phyloP scores from a whole-genome alignment of 1,284 basidiomycete species.

The Marasmius oreades region DNA sequence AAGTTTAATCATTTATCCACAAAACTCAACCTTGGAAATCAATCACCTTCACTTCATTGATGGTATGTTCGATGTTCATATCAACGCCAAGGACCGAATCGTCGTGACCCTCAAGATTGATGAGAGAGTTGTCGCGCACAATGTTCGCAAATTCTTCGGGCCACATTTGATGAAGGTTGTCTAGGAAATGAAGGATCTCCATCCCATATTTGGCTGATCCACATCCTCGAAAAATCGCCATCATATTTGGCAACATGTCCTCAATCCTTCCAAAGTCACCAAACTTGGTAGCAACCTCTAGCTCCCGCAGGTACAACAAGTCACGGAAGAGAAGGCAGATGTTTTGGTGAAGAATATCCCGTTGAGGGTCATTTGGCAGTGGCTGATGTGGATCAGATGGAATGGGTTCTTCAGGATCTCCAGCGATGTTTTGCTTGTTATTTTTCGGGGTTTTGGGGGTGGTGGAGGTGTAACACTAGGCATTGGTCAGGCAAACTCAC shows the following conservation, averaged over 20 bases:
- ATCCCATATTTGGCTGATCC: slow-evolving; percentile 28
- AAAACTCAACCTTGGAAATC: too few relatives aligned
- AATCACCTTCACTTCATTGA: slow-evolving; percentile 18
- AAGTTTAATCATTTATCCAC: too few relatives aligned
- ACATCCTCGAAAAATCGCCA: slow-evolving; percentile 24
- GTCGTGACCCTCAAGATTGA: slow-evolving; percentile 23
- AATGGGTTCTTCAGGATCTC: neutral
- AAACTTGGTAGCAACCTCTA: slow-evolving; percentile 19
- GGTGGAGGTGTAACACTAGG: slow-evolving; percentile 3
- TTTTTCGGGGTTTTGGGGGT: slow-evolving; percentile 3
- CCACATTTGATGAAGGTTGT: slow-evolving; percentile 28
- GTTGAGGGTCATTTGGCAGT: neutral
- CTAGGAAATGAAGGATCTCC: slow-evolving; percentile 26
- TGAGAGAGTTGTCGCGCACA: slow-evolving; percentile 22
- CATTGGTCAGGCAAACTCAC: slow-evolving; percentile 11
- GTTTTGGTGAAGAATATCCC: slow-evolving; percentile 18
- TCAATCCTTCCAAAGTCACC: slow-evolving; percentile 28
- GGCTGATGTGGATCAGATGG: neutral
- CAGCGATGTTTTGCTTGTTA: slow-evolving; percentile 1
- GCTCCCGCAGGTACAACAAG: slow-evolving; percentile 23
- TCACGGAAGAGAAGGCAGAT: slow-evolving; percentile 20
- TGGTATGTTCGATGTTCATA: slow-evolving; percentile 25
- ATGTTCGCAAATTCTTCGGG: slow-evolving; percentile 24
- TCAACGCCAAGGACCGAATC: slow-evolving; percentile 22
- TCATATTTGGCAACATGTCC: slow-evolving; percentile 25